phyloP scores from a whole-genome alignment of 169 alveolate genomes.

The Plasmodium gallinaceum region DNA sequence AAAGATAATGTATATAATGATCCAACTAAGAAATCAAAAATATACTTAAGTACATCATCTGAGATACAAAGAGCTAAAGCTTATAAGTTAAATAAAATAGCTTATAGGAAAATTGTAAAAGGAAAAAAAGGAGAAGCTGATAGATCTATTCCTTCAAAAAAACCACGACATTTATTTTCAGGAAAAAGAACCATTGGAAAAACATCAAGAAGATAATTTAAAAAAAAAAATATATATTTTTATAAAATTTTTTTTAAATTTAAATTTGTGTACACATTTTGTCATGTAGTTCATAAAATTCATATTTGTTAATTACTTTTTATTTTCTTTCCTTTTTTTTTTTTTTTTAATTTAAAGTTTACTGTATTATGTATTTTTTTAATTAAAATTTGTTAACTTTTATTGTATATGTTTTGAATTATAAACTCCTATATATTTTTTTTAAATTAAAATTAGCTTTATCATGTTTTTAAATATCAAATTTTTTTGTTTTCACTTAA shows the following conservation, averaged over 20 bases:
- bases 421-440: too few species aligned
- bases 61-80: slow-evolving; percentile 79
- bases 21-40: slow-evolving; percentile 40
- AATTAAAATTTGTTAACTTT: too few species aligned
- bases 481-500: too few species aligned
- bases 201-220: slow-evolving; percentile 92
- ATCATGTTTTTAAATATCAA: too few species aligned
- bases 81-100: slow-evolving; percentile 79
- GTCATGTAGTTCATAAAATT: too few species aligned
- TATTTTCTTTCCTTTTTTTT: not conserved
- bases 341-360: not conserved
- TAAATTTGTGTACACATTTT: too few species aligned
- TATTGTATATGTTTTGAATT: too few species aligned
- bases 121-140: slow-evolving; percentile 94
- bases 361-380: not conserved
- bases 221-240: not conserved
- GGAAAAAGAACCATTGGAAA: slow-evolving; percentile 98
- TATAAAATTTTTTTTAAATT: too few species aligned
- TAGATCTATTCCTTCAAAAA: slow-evolving; percentile 90
- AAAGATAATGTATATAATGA: slow-evolving; percentile 42
- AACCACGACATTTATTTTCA: slow-evolving; percentile 96
- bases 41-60: slow-evolving; percentile 65
- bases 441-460: too few species aligned
- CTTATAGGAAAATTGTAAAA: slow-evolving; percentile 83
- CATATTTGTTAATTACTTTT: too few species aligned